These are phyloP conservation scores for Cladosporium sp. DNA, from an alignment of 2,329 filamentous ascomycete species.

Conservation along the genomic window DNA sequence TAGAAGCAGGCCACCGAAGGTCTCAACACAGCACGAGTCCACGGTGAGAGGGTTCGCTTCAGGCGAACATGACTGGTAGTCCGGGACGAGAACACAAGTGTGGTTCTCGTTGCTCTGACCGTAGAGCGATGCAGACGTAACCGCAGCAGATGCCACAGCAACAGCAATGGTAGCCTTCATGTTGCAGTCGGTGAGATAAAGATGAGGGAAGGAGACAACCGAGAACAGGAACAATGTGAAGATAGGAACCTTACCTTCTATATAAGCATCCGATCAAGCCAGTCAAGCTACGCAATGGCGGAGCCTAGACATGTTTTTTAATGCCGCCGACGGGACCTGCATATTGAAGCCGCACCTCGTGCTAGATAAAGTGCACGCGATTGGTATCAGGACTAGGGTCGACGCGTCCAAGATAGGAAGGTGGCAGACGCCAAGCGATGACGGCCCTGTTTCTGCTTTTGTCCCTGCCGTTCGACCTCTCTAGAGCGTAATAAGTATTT, in stretches of 20 bases:
- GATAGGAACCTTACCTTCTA: neutral
- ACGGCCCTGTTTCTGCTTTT: constrained; percentile 1
- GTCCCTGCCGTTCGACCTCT: neutral
- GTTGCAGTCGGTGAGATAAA: neutral
- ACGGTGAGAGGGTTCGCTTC: constrained; percentile 46
- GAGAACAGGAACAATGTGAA: neutral
- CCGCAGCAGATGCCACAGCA: constrained; percentile 24
- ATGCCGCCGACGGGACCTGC: constrained; percentile 13
- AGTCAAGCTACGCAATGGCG: neutral
- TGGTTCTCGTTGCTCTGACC: constrained; percentile 57
- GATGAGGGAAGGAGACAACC: neutral
- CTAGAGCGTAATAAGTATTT: neutral
- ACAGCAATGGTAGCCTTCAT: constrained; percentile 28
- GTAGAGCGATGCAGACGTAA: constrained; percentile 45
- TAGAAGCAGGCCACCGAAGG: constrained; percentile 64
- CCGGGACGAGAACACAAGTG: constrained; percentile 52
- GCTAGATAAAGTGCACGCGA: constrained; percentile 6
- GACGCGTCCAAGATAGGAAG: constrained; percentile 6
- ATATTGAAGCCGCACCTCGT: constrained; percentile 14
- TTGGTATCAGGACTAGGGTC: constrained; percentile 10
- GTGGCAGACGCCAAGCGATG: constrained; percentile 14
- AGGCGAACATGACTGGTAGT: constrained; percentile 53
- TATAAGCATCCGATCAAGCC: neutral
- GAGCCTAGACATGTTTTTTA: neutral
- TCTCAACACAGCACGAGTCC: constrained; percentile 67